Base-by-base conservation (phyloP, 2,329 filamentous ascomycete genomes). In the Juglanconis juglandina region DNA sequence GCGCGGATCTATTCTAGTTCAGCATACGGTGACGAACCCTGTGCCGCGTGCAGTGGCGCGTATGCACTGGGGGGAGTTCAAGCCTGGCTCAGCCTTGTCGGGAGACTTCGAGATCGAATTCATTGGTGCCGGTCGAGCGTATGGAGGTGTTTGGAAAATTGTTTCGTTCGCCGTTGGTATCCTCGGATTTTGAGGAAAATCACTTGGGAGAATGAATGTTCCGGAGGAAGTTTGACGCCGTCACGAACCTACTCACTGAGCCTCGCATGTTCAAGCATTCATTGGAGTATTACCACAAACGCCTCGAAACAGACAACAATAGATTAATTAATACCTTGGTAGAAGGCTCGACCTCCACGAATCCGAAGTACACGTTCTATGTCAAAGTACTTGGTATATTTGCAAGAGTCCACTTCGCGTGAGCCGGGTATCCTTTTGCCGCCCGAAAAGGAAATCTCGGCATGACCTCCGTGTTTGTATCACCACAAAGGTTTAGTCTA, bases 361-460 rank as follows among this genome's bases (percentile, higher is more conserved):
- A 24, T 24, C 24, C 24, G 24, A 24, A 24, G 24, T 24, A 24
- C 24, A 24, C 24, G 24, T 24, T 24, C 24, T 24, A 24, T 24
- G 24, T 41, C 30, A 34, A 33, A 35, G 41, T 13, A 10, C 1
- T 33, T 14, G 14, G 13, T 13, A 13, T 17, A 7, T 37, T 30
- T 44, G 2, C 14, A 30, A 41, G 42, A 10, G 24, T 9, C 39
- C 51, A 13, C 8, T 53, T 13, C 13, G 24, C 49, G 14, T 11
- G 14, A 35, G 37, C 3, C 47, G n/a, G 13, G n/a, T 53, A 34
- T 42, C 44, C 48, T 35, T 59, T 51, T 39, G 11, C 35, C 35
- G 42, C 56, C 59, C 33, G 46, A 61, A 59, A 7, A 55, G 59
- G 59, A 54, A 61, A 61, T 61, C 51, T 61, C 59, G 59, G 59